phyloP scores from a whole-genome alignment of 2,329 filamentous ascomycete species.

The Colletotrichum sp. region DNA sequence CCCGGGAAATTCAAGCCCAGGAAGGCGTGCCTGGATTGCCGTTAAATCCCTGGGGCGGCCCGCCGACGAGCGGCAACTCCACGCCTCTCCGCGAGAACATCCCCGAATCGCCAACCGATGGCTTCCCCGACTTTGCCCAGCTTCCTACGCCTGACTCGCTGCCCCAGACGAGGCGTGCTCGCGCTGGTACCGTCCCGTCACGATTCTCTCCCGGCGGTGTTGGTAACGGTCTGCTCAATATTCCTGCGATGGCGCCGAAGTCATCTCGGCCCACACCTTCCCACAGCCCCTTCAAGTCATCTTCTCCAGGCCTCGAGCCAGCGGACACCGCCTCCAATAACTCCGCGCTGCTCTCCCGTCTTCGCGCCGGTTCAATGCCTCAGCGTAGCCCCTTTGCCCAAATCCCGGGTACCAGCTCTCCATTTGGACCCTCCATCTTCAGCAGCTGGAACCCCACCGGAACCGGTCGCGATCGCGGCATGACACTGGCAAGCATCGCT shows the following conservation, averaged over 20 bases:
- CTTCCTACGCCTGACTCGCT: constrained; percentile 70
- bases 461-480: constrained; percentile 78
- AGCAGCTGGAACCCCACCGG: constrained; percentile 73
- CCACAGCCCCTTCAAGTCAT: constrained; percentile 83
- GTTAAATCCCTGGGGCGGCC: constrained; percentile 87
- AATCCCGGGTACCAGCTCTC: constrained; percentile 58
- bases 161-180: constrained; percentile 76
- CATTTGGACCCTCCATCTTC: constrained; percentile 91
- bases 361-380: constrained; percentile 93
- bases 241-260: constrained; percentile 70
- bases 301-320: constrained; percentile 59
- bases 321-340: constrained; percentile 56
- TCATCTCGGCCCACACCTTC: constrained; percentile 86
- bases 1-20: constrained; percentile 95
- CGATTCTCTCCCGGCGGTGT: constrained; percentile 82
- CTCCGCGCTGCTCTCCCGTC: constrained; percentile 79
- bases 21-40: constrained; percentile 78
- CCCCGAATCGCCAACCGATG: constrained; percentile 94
- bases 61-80: constrained; percentile 94
- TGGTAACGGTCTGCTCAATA: constrained; percentile 61
- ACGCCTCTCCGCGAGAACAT: constrained; percentile 97
- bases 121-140: constrained; percentile 87
- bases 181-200: constrained; percentile 95
- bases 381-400: constrained; percentile 76
- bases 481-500: constrained; percentile 80